Evolutionary conservation across 306 rosid species (phyloP), one percentile per base, ranked within the genome.

Genomic region (Ceratonia siliqua): DNA sequence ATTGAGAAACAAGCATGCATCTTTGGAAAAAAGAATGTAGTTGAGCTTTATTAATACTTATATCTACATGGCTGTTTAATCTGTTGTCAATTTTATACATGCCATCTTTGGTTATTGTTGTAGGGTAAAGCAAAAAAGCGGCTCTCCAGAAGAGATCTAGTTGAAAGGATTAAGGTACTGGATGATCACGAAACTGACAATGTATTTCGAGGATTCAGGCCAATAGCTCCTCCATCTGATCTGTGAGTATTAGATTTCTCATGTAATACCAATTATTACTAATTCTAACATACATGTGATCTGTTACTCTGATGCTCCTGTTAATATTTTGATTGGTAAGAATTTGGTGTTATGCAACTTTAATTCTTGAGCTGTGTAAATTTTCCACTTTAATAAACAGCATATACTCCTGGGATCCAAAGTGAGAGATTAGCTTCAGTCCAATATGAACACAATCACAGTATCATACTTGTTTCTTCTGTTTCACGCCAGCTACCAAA

Each of bases 81-180:
- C 68, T 8, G 48, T 12, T 49, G 35, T 69, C 62, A 72, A 76
- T 52, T 45, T 55, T 56, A 64, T 62, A 11, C 53, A 18, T 14
- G 17, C 68, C 25, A 56, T 65, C 30, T 12, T 41, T 72, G 78
- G 45, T 70, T 77, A 35, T 85, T 72, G 48, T 55, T 84, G 63
- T 73, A 91, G 97, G 87, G 89, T 62, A 88, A 80, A 80, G 82
- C 85, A 78, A 88, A 84, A 79, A 89, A 66, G 84, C 86, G 93
- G 82, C 94, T 94, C 68, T 43, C 91, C 38, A 87, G 2, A 83
- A 89, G 86, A 43, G 97, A 67, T 70, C 84, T 89, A 50, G 66
- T 82, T 58, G 86, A 91, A 83, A 84, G 97, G 84, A 85, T 77
- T 68, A 88, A 84, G 73, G 79, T 85, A 52, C 77, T 89, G 57